Base-by-base conservation (phyloP, 495 filamentous ascomycete genomes). In the Hyaloscypha bicolor region DNA sequence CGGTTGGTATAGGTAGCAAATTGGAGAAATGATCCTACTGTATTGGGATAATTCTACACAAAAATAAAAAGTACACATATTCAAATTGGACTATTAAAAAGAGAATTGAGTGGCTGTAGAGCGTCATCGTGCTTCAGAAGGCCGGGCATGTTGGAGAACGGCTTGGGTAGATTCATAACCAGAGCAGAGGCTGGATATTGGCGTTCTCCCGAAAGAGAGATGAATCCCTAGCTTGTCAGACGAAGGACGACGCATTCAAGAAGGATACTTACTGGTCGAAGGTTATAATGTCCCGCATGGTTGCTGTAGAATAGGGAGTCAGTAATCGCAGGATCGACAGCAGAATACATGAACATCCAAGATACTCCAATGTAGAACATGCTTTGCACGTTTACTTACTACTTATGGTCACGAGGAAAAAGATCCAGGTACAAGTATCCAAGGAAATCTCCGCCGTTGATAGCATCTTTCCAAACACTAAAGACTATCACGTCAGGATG, bases 351-450 rank as follows among this genome's bases (percentile, higher is more conserved):
- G 8, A 12, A 12, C 35, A 12, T 12, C 35, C 6, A 12, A 37
- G 35, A 37, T 12, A 25, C 12, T 37, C 12, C 35, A 37, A 37
- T 12, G 12, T 37, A 37, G 35, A 12, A 1, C 35, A 37, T 6
- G 35, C 35, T 25, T 25, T 25, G 25, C 35, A 6, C 35, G 8
- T 37, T 37, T 37, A 37, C 35, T 37, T 37, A 1, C 35, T 37
- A 78, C 64, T 78, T 92, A 68, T 87, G 87, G 63, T 87, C 80
- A 35, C 89, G 84, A 0, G 87, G 86, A 77, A 86, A 87, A 31
- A 92, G 79, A 63, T 92, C 89, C 31, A 91, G 80, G 74, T 91
- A 92, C 14, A 92, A 77, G 73, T 91, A 91, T n/a, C 89, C 89
- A 19, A 91, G 84, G 69, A 92, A 92, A 12, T 4, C 57, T 59